These are phyloP conservation scores for Solanum rostratum DNA, from an alignment of 257 asterid species.

Conservation along the genomic window DNA sequence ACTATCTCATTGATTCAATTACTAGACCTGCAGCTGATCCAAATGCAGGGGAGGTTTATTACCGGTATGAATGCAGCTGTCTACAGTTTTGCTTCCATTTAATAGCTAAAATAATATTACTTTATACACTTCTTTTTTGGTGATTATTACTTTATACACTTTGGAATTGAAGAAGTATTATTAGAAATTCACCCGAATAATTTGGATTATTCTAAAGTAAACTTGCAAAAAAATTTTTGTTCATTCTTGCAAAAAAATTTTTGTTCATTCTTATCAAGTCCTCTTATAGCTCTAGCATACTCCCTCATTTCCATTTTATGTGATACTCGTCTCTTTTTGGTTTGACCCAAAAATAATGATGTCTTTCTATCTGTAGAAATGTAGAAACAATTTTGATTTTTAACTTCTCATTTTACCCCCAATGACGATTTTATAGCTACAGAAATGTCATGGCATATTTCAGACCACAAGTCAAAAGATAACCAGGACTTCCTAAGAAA, in stretches of 20 bases:
- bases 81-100: neutral
- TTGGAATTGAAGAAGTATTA: neutral
- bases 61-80: conserved; percentile 35
- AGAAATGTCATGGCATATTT: neutral
- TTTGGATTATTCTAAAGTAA: neutral
- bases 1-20: conserved; percentile 72
- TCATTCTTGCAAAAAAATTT: neutral
- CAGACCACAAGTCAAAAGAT: neutral
- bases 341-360: neutral
- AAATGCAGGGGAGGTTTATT: conserved; percentile 89
- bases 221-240: neutral
- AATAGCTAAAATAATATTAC: neutral
- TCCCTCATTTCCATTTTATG: neutral
- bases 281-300: neutral
- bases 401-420: neutral
- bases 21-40: conserved; percentile 80
- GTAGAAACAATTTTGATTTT: neutral
- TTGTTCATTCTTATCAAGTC: neutral
- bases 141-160: neutral
- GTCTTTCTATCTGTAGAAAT: neutral
- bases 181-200: neutral
- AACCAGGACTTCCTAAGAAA: neutral
- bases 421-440: neutral
- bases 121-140: neutral
- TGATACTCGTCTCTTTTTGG: neutral